Percentiles rank a stretch among this genome's conserved stretches.
phyloP scores from a whole-genome alignment of 1,284 basidiomycete genomes.

The Sanguinoderma infundibulare region DNA sequence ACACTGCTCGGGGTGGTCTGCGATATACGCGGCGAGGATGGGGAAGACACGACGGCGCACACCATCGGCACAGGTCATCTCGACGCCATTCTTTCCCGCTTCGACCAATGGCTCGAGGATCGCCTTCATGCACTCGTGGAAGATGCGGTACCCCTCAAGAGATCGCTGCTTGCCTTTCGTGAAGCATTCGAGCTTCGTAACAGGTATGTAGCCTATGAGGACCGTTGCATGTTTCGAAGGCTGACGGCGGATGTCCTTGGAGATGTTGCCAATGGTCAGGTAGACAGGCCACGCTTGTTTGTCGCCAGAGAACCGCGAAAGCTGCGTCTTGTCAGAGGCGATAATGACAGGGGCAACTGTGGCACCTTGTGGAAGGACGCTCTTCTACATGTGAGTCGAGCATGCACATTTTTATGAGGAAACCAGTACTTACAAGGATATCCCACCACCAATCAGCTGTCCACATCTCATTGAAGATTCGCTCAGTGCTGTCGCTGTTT shows the following conservation, averaged over 20 bases:
- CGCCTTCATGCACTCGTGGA: constrained; percentile 28
- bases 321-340: constrained; percentile 43
- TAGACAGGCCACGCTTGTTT: constrained; percentile 43
- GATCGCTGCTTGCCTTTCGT: constrained; percentile 11
- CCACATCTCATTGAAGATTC: constrained; percentile 43
- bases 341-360: constrained; percentile 24
- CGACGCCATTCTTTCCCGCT: constrained; percentile 39
- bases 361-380: neutral
- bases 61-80: constrained; percentile 42
- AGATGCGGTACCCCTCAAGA: constrained; percentile 19
- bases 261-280: constrained; percentile 42
- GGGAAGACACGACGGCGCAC: constrained; percentile 35
- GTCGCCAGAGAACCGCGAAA: constrained; percentile 40
- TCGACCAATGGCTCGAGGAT: constrained; percentile 37
- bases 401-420: neutral
- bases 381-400: neutral
- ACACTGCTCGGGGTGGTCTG: constrained; percentile 49
- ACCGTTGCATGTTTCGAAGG: constrained; percentile 33
- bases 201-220: constrained; percentile 46
- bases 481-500: constrained; percentile 26
- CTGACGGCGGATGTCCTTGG: constrained; percentile 35
- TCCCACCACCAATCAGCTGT: constrained; percentile 48
- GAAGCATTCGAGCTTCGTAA: constrained; percentile 42
- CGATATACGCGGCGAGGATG: constrained; percentile 45
- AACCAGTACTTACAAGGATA: constrained; percentile 33